Percentiles rank a stretch among this genome's conserved stretches.
Evolutionary conservation across 257 asterid species (phyloP).

Genomic region (Leptodermis oblonga): DNA sequence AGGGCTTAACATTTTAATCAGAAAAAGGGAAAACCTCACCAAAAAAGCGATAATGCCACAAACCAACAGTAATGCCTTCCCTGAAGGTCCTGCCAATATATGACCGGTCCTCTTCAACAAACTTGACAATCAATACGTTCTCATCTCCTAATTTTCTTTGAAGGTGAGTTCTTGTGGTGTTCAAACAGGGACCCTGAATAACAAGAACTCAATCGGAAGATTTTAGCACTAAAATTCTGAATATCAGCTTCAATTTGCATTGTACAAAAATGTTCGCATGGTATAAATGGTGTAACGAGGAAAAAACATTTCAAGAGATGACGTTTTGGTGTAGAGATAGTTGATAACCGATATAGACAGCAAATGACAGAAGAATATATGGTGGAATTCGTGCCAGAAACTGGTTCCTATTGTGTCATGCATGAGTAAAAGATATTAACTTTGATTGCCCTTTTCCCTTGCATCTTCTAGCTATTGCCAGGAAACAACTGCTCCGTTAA

Average conservation of each 20-base stretch:
- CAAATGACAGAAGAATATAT: neutral
- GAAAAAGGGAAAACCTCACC: constrained; percentile 40
- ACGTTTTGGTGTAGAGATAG: neutral
- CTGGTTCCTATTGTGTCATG: neutral
- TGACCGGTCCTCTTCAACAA: constrained; percentile 30
- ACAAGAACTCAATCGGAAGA: too few relatives aligned
- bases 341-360: neutral
- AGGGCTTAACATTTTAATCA: constrained; percentile 5
- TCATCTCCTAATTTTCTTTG: constrained; percentile 73
- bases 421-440: neutral
- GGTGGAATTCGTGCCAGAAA: neutral
- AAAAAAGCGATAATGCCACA: constrained; percentile 57
- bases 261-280: too few relatives aligned
- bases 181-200: constrained; percentile 71
- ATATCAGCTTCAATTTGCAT: neutral
- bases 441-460: neutral
- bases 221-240: neutral
- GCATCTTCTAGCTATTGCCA: neutral
- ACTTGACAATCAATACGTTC: constrained; percentile 59
- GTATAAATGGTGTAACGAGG: neutral
- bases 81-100: constrained; percentile 26
- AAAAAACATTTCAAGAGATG: neutral
- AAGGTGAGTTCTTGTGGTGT: constrained; percentile 52
- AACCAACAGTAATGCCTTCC: constrained; percentile 72
- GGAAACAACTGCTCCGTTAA: neutral